Evolutionary conservation across 2,329 filamentous ascomycete genomes (phyloP).

Genomic region (Pyricularia pennisetigena): DNA sequence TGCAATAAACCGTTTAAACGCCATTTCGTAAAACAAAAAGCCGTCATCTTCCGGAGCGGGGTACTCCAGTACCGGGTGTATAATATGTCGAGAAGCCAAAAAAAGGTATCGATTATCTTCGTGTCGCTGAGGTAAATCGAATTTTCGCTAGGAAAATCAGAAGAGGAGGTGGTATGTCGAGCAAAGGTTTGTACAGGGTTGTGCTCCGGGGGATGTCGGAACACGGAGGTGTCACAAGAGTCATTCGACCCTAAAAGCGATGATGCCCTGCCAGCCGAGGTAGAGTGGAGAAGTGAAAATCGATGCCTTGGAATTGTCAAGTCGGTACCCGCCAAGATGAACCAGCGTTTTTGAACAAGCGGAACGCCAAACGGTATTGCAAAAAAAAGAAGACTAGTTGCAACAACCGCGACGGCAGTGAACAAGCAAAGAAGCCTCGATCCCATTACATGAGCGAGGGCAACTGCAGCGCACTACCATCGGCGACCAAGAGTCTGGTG

Average conservation of each 20-base stretch:
- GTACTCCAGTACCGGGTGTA: conserved; percentile 23
- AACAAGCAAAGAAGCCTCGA: conserved; percentile 20
- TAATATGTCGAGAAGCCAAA: conserved; percentile 17
- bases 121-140: conserved; percentile 15
- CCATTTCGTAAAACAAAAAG: conserved; percentile 34
- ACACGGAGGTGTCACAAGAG: conserved; percentile 14
- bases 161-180: conserved; percentile 17
- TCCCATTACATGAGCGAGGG: conserved; percentile 21
- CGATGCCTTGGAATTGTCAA: conserved; percentile 31
- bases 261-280: conserved; percentile 24
- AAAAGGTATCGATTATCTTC: conserved; percentile 22
- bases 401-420: conserved; percentile 25
- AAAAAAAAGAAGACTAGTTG: conserved; percentile 22
- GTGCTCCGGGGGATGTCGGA: conserved; percentile 9
- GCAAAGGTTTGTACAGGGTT: conserved; percentile 20
- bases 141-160: conserved; percentile 19
- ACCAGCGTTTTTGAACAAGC: conserved; percentile 21
- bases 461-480: conserved; percentile 34
- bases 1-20: conserved; percentile 33
- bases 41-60: conserved; percentile 27
- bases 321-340: conserved; percentile 42
- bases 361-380: conserved; percentile 9
- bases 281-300: conserved; percentile 19
- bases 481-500: conserved; percentile 42
- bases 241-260: conserved; percentile 16